Conservation (phyloP, 1,284 basidiomycete genomes). For the Dichomitus squalens region DNA sequence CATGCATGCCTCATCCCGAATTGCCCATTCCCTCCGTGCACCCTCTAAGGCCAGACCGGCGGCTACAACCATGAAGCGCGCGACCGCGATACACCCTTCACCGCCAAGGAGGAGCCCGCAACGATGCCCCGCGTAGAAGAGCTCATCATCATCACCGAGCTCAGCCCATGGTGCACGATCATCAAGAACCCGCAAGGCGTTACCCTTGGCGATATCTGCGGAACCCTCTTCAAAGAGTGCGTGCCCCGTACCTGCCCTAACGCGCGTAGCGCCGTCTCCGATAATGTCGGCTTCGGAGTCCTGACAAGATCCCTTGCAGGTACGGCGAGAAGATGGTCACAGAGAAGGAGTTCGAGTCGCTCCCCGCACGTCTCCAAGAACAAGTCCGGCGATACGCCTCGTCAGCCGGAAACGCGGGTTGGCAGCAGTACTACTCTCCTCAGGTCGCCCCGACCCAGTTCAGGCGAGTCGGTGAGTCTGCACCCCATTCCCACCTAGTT, state of each 20-base stretch:
- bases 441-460: slow-evolving; percentile 47
- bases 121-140: slow-evolving; percentile 77
- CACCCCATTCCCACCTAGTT: background rate
- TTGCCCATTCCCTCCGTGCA: background rate
- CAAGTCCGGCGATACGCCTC: slow-evolving; percentile 62
- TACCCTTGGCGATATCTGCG: slow-evolving; percentile 70
- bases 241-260: slow-evolving; percentile 28
- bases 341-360: slow-evolving; percentile 61
- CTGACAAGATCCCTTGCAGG: slow-evolving; percentile 35
- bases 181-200: slow-evolving; percentile 74
- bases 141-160: slow-evolving; percentile 71
- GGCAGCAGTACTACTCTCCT: slow-evolving; percentile 48
- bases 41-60: slow-evolving; percentile 50
- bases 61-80: slow-evolving; percentile 61
- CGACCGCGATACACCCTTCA: slow-evolving; percentile 65
- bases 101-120: slow-evolving; percentile 73
- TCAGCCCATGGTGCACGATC: slow-evolving; percentile 79
- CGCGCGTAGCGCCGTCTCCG: background rate
- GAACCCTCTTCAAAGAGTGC: slow-evolving; percentile 70
- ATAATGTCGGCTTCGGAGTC: background rate
- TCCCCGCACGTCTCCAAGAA: slow-evolving; percentile 67
- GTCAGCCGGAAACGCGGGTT: slow-evolving; percentile 38
- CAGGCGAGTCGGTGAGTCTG: slow-evolving; percentile 58
- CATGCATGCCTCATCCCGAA: background rate
- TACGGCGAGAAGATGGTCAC: slow-evolving; percentile 70